Evolutionary conservation across 371 early-diverging fungal species (phyloP).

Genomic region (Nematocida displodere): DNA sequence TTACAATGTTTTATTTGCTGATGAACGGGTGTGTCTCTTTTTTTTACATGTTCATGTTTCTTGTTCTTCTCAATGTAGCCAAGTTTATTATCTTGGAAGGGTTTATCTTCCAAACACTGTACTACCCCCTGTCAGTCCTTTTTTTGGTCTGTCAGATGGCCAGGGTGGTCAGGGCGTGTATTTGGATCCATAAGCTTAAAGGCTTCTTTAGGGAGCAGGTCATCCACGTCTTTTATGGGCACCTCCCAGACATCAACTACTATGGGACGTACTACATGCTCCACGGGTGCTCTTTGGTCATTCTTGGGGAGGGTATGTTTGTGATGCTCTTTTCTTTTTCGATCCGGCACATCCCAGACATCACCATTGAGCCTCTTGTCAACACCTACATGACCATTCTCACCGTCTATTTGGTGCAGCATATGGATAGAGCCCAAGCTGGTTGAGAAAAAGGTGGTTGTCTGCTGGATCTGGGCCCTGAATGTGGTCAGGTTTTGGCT

Average conservation of each 20-base stretch:
- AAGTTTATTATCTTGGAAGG: not conserved
- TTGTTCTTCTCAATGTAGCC: not conserved
- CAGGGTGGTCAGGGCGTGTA: not conserved
- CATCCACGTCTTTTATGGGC: not conserved
- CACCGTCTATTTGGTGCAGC: too few relatives aligned
- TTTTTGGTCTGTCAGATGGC: not conserved
- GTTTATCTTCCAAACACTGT: not conserved
- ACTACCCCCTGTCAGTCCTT: not conserved
- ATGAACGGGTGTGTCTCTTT: constrained; percentile 10
- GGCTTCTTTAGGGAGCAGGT: not conserved
- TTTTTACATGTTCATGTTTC: not conserved
- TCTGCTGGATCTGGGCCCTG: too few relatives aligned
- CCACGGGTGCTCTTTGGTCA: too few relatives aligned
- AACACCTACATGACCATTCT: too few relatives aligned
- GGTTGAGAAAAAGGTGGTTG: too few relatives aligned
- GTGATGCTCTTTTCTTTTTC: too few relatives aligned
- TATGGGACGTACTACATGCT: constrained; percentile 11
- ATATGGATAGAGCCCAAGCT: too few relatives aligned
- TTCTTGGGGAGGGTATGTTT: too few relatives aligned
- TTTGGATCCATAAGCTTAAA: too few relatives aligned
- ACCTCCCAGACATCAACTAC: not conserved
- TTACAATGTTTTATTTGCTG: not conserved
- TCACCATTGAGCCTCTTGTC: too few relatives aligned
- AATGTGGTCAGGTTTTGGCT: too few relatives aligned
- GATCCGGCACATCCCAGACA: too few relatives aligned